Evolutionary conservation across 352 stramenopile genomes (phyloP), one percentile per base, ranked within the genome.

Genomic region (Pythium sp.): DNA sequence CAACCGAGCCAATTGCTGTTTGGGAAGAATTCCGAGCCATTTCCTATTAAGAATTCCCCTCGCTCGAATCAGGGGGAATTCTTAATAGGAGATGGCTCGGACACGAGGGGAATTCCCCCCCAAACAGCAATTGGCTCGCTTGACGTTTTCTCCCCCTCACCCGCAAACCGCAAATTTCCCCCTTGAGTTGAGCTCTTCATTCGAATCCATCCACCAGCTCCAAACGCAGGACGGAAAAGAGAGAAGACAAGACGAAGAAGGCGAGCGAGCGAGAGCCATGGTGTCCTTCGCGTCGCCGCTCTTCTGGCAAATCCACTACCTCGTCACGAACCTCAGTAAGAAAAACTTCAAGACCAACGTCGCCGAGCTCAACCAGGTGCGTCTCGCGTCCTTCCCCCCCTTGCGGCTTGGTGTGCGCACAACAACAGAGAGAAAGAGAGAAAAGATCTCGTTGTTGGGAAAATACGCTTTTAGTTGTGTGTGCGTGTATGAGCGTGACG

Each of bases 271-370:
- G 56, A 63, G 47, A 63, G 62, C 57, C 57, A 95, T 96, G 89
- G 86, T 94, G 72, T 95, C 89, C 72, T 97, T 97, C 74, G 90
- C 90, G 70, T 97, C 91, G 75, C 92, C 92, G 68, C 77, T 97
- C 43, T 97, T 97, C 77, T 98, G 89, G 91, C 92, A 98, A 79
- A 98, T 98, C 70, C 92, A 95, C 69, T 97, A 96, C 73, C 78
- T 98, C 63, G 90, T 98, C 38, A 95, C 86, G 36, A 97, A 96
- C 76, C 84, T 98, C 59, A 97, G 76, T 79, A 98, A 98, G 83
- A 97, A 97, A 67, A 97, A 97, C 76, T 96, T 97, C 77, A 97
- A 97, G 80, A 92, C 87, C 54, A 97, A 93, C 62, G 90, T 97
- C 62, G 89, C 91, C 14, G 92, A 98, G 78, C 82, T 98, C 58